Conservation (phyloP, 352 stramenopile genomes). For the Plasmopara muralis region DNA sequence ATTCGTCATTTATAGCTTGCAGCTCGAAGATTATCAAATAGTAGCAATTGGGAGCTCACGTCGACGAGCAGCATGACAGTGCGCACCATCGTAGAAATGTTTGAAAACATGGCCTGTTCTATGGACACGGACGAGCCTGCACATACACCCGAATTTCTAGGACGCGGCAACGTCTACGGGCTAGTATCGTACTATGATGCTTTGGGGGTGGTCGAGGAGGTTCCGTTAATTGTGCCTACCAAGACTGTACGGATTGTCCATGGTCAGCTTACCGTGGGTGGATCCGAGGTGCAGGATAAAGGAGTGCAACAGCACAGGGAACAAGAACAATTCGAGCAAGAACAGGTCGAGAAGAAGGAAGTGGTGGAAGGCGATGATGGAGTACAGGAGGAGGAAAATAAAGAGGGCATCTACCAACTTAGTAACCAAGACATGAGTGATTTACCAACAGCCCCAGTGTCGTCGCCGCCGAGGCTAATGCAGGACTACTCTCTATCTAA, state of each 20-base stretch:
- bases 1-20: slow-evolving; percentile 17
- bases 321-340: background rate
- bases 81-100: slow-evolving; percentile 30
- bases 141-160: slow-evolving; percentile 9
- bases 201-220: slow-evolving; percentile 20
- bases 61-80: slow-evolving; percentile 22
- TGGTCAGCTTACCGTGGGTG: slow-evolving; percentile 2
- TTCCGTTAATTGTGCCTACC: slow-evolving; percentile 6
- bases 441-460: background rate
- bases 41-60: slow-evolving; percentile 1
- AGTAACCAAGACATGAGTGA: slow-evolving; percentile 23
- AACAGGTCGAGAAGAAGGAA: background rate
- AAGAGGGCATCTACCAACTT: slow-evolving; percentile 1
- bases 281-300: slow-evolving; percentile 5
- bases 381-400: background rate
- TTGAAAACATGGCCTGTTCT: slow-evolving; percentile 23
- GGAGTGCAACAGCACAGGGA: slow-evolving; percentile 4
- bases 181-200: slow-evolving; percentile 29
- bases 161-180: slow-evolving; percentile 18
- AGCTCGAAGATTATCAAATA: slow-evolving; percentile 1
- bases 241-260: slow-evolving; percentile 11
- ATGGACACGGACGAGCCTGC: slow-evolving; percentile 1
- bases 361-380: background rate
- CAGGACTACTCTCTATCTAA: slow-evolving; percentile 4
- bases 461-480: slow-evolving; percentile 1